A percentile compares a stretch with the other conserved stretches of the same genome.
Evolutionary conservation across 2,329 filamentous ascomycete species (phyloP).

Genomic region (Aspergillus neoniger): DNA sequence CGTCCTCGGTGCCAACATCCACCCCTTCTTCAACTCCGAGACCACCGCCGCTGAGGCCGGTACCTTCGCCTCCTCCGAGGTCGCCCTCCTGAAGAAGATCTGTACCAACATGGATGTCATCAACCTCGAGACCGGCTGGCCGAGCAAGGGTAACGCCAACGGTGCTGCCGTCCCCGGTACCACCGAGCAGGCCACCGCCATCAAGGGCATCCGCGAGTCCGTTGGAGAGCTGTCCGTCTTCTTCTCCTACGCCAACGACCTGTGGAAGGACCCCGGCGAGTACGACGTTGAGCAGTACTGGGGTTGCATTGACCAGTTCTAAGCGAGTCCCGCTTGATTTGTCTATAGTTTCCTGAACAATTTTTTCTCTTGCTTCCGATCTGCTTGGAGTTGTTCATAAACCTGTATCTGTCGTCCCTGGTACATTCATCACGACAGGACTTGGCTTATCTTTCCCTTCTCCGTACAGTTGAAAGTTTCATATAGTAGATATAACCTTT

Average conservation of each 20-base stretch:
- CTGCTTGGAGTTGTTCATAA: slow-evolving; percentile 22
- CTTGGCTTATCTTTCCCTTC: slow-evolving; percentile 18
- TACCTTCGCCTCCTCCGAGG: slow-evolving; percentile 71
- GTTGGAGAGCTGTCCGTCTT: slow-evolving; percentile 72
- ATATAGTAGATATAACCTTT: slow-evolving; percentile 24
- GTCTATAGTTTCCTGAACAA: slow-evolving; percentile 6
- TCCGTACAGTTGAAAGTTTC: slow-evolving; percentile 18
- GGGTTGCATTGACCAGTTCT: slow-evolving; percentile 63
- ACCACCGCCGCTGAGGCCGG: slow-evolving; percentile 68
- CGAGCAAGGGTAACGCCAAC: slow-evolving; percentile 68
- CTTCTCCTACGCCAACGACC: slow-evolving; percentile 78
- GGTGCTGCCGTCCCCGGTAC: slow-evolving; percentile 69
- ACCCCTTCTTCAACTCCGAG: slow-evolving; percentile 87
- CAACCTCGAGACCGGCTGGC: slow-evolving; percentile 93
- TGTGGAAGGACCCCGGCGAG: slow-evolving; percentile 73
- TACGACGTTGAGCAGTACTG: slow-evolving; percentile 80
- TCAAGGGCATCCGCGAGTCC: slow-evolving; percentile 67
- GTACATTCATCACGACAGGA: slow-evolving; percentile 11
- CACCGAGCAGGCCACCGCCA: slow-evolving; percentile 69
- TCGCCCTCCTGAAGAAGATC: slow-evolving; percentile 67
- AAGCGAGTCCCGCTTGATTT: slow-evolving; percentile 20
- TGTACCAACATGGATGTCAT: slow-evolving; percentile 73
- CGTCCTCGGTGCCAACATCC: slow-evolving; percentile 80
- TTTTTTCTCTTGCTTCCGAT: slow-evolving; percentile 15
- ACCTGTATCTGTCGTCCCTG: slow-evolving; percentile 20